phyloP scores from a whole-genome alignment of 2,329 filamentous ascomycete species.

The Fusarium tupiense region DNA sequence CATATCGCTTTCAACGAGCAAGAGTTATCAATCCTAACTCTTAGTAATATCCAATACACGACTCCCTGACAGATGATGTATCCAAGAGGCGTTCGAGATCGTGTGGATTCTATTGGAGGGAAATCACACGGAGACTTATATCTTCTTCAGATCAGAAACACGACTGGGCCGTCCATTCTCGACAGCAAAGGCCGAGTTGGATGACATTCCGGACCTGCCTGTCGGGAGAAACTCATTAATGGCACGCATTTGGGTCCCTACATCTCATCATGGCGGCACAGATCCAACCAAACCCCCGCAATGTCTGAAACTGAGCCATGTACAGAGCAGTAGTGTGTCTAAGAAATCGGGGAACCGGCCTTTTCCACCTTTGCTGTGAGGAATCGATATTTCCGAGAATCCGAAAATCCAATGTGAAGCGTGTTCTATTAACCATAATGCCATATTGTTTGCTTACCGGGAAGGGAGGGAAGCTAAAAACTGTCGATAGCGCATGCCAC shows the following conservation, averaged over 20 bases:
- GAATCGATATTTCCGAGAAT: constrained; percentile 9
- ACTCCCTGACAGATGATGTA: neutral
- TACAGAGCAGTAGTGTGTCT: neutral
- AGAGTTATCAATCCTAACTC: neutral
- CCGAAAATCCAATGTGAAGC: constrained; percentile 1
- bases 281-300: constrained; percentile 24
- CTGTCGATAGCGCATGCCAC: constrained; percentile 10
- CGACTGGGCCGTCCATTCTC: neutral
- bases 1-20: constrained; percentile 2
- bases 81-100: neutral
- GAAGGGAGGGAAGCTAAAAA: neutral
- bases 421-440: neutral
- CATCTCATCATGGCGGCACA: constrained; percentile 10
- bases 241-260: constrained; percentile 20
- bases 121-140: neutral
- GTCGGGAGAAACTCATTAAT: constrained; percentile 7
- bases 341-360: constrained; percentile 1
- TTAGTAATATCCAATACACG: neutral
- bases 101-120: neutral
- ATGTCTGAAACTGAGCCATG: constrained; percentile 33
- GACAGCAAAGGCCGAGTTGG: constrained; percentile 1
- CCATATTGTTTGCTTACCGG: neutral
- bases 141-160: neutral
- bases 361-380: constrained; percentile 1
- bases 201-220: constrained; percentile 9